Base-by-base conservation (phyloP, 2,329 filamentous ascomycete species). In the Canariomyces notabilis region DNA sequence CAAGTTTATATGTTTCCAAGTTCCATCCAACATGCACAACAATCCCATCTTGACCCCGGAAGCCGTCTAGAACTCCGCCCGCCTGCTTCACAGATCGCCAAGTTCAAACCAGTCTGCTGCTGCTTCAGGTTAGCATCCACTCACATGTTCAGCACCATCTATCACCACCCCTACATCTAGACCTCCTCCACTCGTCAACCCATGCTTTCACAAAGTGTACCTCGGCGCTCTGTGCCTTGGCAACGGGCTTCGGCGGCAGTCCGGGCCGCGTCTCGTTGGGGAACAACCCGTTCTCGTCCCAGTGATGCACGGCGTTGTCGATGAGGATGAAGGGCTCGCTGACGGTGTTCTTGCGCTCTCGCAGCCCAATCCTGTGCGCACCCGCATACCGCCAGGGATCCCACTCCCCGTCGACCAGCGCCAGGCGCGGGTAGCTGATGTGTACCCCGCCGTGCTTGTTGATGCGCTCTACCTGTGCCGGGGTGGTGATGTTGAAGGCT, bases 351-450 rank as follows among this genome's bases (percentile, higher is more conserved):
- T 69, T 64, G 16, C 85, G 71, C 22, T 71, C 66, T 0, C 73
- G 70, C 0, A 80, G 74, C 1, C 71, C 76, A n/a, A 80, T 75
- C 0, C 81, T 82, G 40, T 91, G 82, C 1, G 85, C 80, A 0
- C 83, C 85, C 0, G 85, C 85, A 0, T 80, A 79, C 15, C 83
- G 77, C 89, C 89, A 95, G 0, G 88, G 87, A 60, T 94, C 89
- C 46, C 79, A 78, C 52, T 87, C 77, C 21, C 88, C 88, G 51
- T 89, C 87, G 32, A 95, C 71, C 38, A 87, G 76, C 2, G 89
- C 89, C 0, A 95, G 76, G 2, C 88, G 82, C 1, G 83, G 77
- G 60, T 88, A 89, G 37, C 77, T 76, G 56, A 93, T 83, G 61
- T 77, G 68, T 64, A 82, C 86, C 11, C 81, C 85, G 34, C 89